Evolutionary conservation across 2,329 filamentous ascomycete species (phyloP), one percentile per base, ranked within the genome.

Genomic region (Xylariaceae sp.): DNA sequence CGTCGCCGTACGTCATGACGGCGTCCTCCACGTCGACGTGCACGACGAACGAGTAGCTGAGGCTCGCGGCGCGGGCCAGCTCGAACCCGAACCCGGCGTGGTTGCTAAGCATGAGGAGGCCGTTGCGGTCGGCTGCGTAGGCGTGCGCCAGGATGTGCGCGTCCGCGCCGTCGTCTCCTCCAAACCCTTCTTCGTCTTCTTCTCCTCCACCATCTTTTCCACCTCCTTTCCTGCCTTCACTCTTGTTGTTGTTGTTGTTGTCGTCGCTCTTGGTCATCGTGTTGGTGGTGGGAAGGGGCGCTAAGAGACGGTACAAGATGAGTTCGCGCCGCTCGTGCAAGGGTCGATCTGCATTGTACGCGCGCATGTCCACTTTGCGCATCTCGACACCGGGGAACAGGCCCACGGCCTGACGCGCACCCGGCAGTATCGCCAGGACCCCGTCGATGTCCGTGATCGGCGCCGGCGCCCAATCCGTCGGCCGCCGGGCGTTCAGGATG

Each of bases 121-220:
- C 77, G 50, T 83, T 83, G n/a, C 80, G 71, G 55, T 83, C 81
- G 0, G 77, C 76, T 41, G 75, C 77, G 57, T 73, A 83, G 0
- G 80, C 78, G 58, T 83, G 81, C 16, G 73, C 73, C 1, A 75
- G 64, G 6, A 81, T 70, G 58, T 82, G 79, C 7, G 68, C 69
- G 53, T 81, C 78, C 5, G 72, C 64, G 16, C 77, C 73, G 6
- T 71, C 67, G 16, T 53, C 36, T n/a, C n/a, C n/a, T n/a, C n/a
- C n/a, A n/a, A n/a, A n/a, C n/a, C n/a, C n/a, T n/a, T n/a, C n/a
- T 3, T 47, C 56, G 0, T 24, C 41, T 7, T 24, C 24, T 11
- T n/a, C 32, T 6, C 42, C 36, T 10, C 15, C 39, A n/a, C n/a
- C n/a, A n/a, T n/a, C n/a, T n/a, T n/a, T n/a, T n/a, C n/a, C n/a